These are phyloP conservation scores for Paramarasmius palmivorus DNA, from an alignment of 1,284 basidiomycete species.

Conservation along the genomic window DNA sequence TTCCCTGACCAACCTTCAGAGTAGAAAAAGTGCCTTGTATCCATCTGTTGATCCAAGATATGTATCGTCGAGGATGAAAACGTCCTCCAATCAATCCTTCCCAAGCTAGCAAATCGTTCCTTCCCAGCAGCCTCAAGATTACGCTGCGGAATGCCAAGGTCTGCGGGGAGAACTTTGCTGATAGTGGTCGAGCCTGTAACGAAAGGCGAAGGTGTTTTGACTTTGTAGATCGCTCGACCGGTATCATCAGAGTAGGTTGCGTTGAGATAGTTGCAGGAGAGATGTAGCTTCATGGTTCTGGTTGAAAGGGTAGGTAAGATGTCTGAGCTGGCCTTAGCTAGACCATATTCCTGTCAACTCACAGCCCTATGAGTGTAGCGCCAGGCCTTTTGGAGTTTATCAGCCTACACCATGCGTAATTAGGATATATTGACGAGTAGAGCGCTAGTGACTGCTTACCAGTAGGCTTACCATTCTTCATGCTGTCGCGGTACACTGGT, in stretches of 20 bases:
- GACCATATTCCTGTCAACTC: too few relatives aligned
- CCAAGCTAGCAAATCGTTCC: neutral
- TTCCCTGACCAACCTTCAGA: neutral
- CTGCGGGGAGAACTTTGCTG: neutral
- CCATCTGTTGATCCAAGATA: neutral
- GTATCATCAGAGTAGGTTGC: neutral
- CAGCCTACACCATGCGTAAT: too few relatives aligned
- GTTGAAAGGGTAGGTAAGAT: too few relatives aligned
- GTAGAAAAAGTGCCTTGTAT: neutral
- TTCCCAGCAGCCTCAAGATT: neutral
- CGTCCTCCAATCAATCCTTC: neutral
- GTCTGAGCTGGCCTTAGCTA: too few relatives aligned
- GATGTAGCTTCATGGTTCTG: neutral
- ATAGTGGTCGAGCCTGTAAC: neutral
- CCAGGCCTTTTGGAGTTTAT: too few relatives aligned
- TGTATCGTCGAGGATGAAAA: neutral
- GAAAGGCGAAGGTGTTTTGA: neutral
- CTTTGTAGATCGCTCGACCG: conserved; percentile 1
- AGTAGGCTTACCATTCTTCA: too few relatives aligned
- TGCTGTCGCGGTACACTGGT: too few relatives aligned
- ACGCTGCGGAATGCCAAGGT: neutral
- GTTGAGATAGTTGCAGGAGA: neutral
- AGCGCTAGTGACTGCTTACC: too few relatives aligned
- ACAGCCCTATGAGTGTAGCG: too few relatives aligned
- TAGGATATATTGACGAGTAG: too few relatives aligned